Evolutionary conservation across 352 stramenopile species (phyloP).

Genomic region (Phytophthora sp.): DNA sequence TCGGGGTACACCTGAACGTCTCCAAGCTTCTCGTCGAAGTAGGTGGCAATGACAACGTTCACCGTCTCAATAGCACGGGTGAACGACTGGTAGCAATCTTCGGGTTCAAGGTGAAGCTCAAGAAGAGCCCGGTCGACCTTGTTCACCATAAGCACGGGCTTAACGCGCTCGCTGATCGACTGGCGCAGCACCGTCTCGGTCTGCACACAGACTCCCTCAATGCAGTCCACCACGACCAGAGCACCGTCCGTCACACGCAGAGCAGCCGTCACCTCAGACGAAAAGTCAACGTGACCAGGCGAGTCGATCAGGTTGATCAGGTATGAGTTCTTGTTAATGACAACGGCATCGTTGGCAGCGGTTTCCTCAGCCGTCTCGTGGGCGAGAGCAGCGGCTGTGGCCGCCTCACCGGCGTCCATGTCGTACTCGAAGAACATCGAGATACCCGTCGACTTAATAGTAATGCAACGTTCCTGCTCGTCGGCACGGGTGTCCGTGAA

Average conservation of each 20-base stretch:
- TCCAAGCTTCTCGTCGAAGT: conserved; percentile 97
- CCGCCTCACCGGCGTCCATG: conserved; percentile 93
- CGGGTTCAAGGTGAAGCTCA: conserved; percentile 98
- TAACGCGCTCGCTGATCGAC: conserved; percentile 97
- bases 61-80: conserved; percentile 98
- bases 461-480: conserved; percentile 99
- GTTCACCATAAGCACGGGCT: conserved; percentile 99
- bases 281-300: conserved; percentile 99
- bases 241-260: conserved; percentile 99
- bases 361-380: conserved; percentile 56
- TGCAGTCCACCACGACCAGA: conserved; percentile 99
- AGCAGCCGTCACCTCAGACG: conserved; percentile 98
- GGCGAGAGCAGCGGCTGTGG: conserved; percentile 66
- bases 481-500: conserved; percentile 99
- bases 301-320: conserved; percentile 99
- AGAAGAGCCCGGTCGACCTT: conserved; percentile 99
- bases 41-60: conserved; percentile 99
- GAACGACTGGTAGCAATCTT: conserved; percentile 99
- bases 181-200: conserved; percentile 99
- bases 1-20: conserved; percentile 98
- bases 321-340: conserved; percentile 98
- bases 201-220: conserved; percentile 99
- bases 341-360: conserved; percentile 57
- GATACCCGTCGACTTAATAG: conserved; percentile 99
- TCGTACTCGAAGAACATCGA: conserved; percentile 99